Evolutionary conservation across 192 early-diverging fungal genomes (phyloP), one percentile per base, ranked within the genome.

Genomic region (Umbelopsis vinacea): DNA sequence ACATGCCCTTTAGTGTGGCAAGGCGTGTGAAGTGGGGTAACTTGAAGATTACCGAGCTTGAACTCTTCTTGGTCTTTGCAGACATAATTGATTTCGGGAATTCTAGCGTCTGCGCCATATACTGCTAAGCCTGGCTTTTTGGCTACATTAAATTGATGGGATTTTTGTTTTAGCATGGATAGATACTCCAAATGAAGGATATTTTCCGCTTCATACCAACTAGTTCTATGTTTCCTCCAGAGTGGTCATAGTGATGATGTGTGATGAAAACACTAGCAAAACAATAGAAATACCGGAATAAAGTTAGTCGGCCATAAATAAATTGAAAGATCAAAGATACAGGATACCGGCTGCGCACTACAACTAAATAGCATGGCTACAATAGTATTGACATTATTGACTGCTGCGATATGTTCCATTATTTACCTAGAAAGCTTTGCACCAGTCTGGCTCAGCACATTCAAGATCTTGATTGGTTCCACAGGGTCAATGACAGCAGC

Each of bases 161-260:
- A 78, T 38, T 60, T 67, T n/a, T 10, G 37, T 17, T 11, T 6
- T 14, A 75, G 19, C 12, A 19, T 63, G 22, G 37, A 52, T 60
- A 19, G 22, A 33, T 26, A 54, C 24, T 24, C 33, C 22, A 38
- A 52, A 40, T 43, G 5, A 67, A 45, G 15, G 12, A 22, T 7
- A 11, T 6, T 11, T 43, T 43, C 2, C 6, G 3, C 43, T 33
- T 37, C 54, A 71, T 74, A 79, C 77, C 77, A 7, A 90, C 74
- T 38, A 95, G 68, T 52, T 85, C 80, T 40, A 72, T 76, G 76
- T 96, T 96, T 37, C 95, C 94, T 46, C 89, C 92, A 26, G 93
- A 76, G 74, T 98, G 97, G 79, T 98, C 97, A 74, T 77, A 78
- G 75, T 97, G 95, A 79, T 98, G 95, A 82, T 98, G 96, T 21